These are phyloP conservation scores for Chlorella sp. DNA, from an alignment of 139 green algal species.

Conservation along the genomic window DNA sequence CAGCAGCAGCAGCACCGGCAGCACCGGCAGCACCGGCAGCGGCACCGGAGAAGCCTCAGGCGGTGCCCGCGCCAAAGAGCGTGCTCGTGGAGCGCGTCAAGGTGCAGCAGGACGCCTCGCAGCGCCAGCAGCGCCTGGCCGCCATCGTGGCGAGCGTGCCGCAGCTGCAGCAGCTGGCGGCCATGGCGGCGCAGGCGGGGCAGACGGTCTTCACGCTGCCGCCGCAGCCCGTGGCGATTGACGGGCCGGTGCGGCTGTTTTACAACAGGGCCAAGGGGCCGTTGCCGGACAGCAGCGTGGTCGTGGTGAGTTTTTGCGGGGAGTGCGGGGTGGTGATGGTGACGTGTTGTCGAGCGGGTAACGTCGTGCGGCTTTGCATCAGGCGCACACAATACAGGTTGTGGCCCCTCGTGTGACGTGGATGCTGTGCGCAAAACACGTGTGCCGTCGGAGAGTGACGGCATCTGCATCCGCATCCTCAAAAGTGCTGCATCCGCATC, in stretches of 20 bases:
- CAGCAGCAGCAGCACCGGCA: conserved; percentile 2
- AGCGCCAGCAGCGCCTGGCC: not conserved
- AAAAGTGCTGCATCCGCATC: too few species aligned
- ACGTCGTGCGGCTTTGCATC: too few species aligned
- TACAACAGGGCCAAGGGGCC: conserved; percentile 63
- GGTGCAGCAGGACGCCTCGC: too few species aligned
- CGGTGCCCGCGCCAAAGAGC: not conserved
- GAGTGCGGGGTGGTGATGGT: too few species aligned
- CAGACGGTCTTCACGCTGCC: conserved; percentile 37
- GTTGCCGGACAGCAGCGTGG: conserved; percentile 27
- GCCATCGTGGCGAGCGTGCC: not conserved
- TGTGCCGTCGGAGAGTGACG: too few species aligned
- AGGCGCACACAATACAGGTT: too few species aligned
- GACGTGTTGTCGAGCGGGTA: too few species aligned
- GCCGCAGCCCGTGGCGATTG: not conserved
- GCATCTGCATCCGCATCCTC: too few species aligned
- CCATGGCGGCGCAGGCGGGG: conserved; percentile 10
- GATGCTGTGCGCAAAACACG: too few species aligned
- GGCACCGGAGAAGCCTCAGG: conserved; percentile 2
- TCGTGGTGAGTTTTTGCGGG: conserved; percentile 6
- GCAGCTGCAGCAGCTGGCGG: conserved; percentile 25
- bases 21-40: conserved; percentile 6
- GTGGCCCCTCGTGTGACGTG: too few species aligned
- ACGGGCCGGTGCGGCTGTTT: conserved; percentile 33
- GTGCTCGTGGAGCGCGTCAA: too few species aligned